A percentile compares a stretch with the other conserved stretches of the same genome.
phyloP scores from a whole-genome alignment of 2,329 filamentous ascomycete genomes.

The Aspergillus eucalypticola region DNA sequence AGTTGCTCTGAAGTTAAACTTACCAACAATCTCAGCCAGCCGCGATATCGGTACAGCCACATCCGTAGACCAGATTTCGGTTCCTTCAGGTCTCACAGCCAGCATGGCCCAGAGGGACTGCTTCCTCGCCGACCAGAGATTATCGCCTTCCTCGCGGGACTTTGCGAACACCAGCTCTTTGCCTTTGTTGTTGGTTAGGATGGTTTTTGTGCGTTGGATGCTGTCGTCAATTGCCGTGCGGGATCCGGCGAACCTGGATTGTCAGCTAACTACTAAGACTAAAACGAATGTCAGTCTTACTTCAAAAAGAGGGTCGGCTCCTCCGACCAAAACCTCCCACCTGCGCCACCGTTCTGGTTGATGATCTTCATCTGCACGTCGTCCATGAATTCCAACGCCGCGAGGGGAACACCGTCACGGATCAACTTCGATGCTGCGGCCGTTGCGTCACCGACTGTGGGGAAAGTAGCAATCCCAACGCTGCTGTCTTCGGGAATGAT shows the following conservation, averaged over 20 bases:
- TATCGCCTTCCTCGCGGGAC: constrained; percentile 51
- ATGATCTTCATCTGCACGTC: constrained; percentile 64
- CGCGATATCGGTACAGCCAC: constrained; percentile 60
- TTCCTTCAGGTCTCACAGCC: constrained; percentile 51
- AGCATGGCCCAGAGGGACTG: constrained; percentile 60
- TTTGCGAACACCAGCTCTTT: constrained; percentile 52
- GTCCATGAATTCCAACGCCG: constrained; percentile 61
- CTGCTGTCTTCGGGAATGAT: constrained; percentile 61
- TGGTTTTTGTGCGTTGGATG: constrained; percentile 68
- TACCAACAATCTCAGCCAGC: constrained; percentile 59
- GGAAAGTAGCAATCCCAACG: constrained; percentile 62
- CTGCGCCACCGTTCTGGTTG: constrained; percentile 61
- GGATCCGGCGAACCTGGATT: constrained; percentile 63
- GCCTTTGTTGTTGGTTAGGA: constrained; percentile 48
- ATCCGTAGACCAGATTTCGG: constrained; percentile 60
- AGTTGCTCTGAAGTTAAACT: background rate
- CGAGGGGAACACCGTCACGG: constrained; percentile 61
- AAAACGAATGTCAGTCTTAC: constrained; percentile 24
- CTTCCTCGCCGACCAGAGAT: constrained; percentile 59
- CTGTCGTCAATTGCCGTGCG: constrained; percentile 63
- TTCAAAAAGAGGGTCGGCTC: constrained; percentile 41
- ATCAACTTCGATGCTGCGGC: constrained; percentile 64
- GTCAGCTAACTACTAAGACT: background rate
- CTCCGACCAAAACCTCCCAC: constrained; percentile 41
- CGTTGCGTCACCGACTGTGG: constrained; percentile 59